Base-by-base conservation (phyloP, 73 alveolate genomes). In the Paramecium tetraurelia region DNA sequence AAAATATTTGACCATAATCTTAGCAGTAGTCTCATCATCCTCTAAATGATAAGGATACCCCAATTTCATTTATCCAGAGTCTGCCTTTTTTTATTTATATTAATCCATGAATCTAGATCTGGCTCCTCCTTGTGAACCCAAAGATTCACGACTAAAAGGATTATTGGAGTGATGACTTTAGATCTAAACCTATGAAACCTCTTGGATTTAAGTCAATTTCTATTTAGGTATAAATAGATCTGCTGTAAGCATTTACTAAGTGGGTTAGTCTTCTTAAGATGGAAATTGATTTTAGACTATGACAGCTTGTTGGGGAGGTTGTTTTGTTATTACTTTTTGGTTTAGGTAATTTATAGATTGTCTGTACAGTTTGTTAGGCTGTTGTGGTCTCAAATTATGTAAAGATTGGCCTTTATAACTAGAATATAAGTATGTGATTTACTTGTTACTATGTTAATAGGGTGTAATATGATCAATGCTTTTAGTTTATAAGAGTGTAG, bases 11-110 rank as follows among this genome's bases (percentile, higher is more conserved):
- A 27, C 70, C 21, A 80, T 22, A 20, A 80, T 8, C n/a, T 80
- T 48, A 22, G 46, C 43, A 31, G 90, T 80, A 18, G 70, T 80
- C 24, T 40, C 90, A 80, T 80, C 90, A 44, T 80, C 75, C 16
- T 80, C 90, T 46, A 31, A 80, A 80, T 80, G 90, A 46, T 80
- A 80, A 16, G 90, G 90, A 80, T 80, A 80, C 2, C 90, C 90
- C 10, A 80, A 46, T 80, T 80, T 80, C 70, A 80, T 80, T 24
- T 80, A 41, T 16, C 72, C 90, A 44, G 35, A 21, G 12, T 46
- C 75, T 18, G 44, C 8, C 18, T 48, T 80, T 43, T 80, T 44
- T 40, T 18, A 20, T 46, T 44, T 72, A 14, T 72, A 80, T 40
- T n/a, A 80, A 80, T 80, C 72, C 90, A 80, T 80, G 44, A 44